Percentiles rank a stretch among this genome's conserved stretches.
phyloP scores from a whole-genome alignment of 768 basidiomycete species.

The Xerocomellus chrysenteron region DNA sequence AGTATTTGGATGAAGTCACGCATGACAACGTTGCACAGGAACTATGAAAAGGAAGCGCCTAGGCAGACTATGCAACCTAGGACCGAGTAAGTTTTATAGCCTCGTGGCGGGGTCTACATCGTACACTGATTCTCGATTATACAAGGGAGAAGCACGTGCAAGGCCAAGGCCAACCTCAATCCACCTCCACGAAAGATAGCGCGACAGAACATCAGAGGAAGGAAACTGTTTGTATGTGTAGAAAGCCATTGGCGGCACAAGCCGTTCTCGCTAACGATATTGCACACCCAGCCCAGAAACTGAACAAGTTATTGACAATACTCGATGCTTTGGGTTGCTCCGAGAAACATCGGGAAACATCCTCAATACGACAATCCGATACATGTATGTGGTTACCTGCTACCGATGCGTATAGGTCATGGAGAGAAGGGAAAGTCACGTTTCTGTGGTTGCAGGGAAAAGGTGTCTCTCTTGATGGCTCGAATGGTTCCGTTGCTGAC shows the following conservation, averaged over 20 bases:
- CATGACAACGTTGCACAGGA: background rate
- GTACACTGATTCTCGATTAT: background rate
- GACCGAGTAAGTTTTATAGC: background rate
- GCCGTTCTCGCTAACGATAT: background rate
- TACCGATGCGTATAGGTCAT: background rate
- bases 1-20: background rate
- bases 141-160: background rate
- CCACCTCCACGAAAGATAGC: background rate
- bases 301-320: background rate
- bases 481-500: background rate
- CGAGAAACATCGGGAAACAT: background rate
- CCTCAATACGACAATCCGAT: background rate
- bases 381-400: constrained; percentile 16
- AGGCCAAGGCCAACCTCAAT: background rate
- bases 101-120: background rate
- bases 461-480: background rate
- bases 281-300: background rate
- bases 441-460: constrained; percentile 20
- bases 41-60: background rate
- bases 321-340: background rate
- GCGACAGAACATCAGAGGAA: background rate
- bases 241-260: background rate
- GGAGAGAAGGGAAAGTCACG: background rate
- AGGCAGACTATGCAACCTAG: background rate
- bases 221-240: constrained; percentile 2